Evolutionary conservation across 371 early-diverging fungal genomes (phyloP), one percentile per base, ranked within the genome.

Genomic region (Mortierella sp.): DNA sequence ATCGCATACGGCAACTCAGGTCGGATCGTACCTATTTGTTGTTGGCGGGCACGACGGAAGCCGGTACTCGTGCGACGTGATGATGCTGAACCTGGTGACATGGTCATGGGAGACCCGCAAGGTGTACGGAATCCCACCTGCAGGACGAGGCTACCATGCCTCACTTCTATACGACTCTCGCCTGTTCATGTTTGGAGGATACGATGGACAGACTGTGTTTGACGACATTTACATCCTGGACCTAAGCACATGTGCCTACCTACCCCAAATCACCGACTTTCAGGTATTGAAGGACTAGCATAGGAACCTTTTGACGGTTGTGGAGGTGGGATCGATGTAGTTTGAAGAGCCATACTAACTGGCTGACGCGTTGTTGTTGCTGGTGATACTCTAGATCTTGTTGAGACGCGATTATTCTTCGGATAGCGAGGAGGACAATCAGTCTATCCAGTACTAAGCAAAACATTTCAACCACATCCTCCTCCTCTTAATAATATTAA

Each of bases 41-140:
- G 86, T 97, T 77, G 96, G 97, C n/a, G 98, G 98, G 7, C 96
- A 98, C 87, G 96, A 97, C 82, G 98, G 97, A 0, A 88, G 91
- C n/a, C 89, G 91, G 26, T 98, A 98, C 88, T 94, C 95, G 3
- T 92, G 92, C 77, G 95, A 96, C 45, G 93, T 97, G 11, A 83
- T 96, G 50, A 85, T 97, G 81, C 92, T 98, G 38, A 96, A 97
- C 86, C 89, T 98, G 7, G 94, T 95, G 34, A 95, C 95, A 8
- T 94, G 96, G 93, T 88, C 90, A 28, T 97, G 96, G 96, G 96
- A 97, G 83, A 88, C 90, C 26, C 89, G 96, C 21, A 93, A 90
- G 58, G 90, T 95, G 8, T 95, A 92, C 75, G 97, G 97, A 0
- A 79, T 82, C n/a, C 89, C 92, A 31, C 97, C 95, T 45, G 79